phyloP scores from a whole-genome alignment of 2,329 filamentous ascomycete genomes.

The Septoria linicola region DNA sequence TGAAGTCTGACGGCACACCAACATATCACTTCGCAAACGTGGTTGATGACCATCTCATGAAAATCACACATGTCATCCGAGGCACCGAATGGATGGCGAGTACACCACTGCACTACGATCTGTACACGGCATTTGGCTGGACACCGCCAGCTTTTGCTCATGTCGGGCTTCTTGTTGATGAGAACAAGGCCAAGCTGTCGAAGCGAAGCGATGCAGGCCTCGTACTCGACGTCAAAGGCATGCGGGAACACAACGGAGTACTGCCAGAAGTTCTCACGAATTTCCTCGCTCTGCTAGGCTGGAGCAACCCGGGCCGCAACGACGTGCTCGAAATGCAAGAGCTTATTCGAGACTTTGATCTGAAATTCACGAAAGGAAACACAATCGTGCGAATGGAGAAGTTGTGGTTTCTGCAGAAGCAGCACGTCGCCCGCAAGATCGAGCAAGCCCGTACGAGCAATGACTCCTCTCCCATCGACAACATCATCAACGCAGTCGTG shows the following conservation, averaged over 20 bases:
- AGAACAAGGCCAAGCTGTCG: slow-evolving; percentile 58
- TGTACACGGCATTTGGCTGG: slow-evolving; percentile 53
- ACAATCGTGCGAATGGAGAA: slow-evolving; percentile 80
- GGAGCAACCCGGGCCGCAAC: slow-evolving; percentile 67
- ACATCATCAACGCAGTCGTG: slow-evolving; percentile 37
- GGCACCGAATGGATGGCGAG: slow-evolving; percentile 97
- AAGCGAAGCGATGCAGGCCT: slow-evolving; percentile 60
- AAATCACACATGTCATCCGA: slow-evolving; percentile 91
- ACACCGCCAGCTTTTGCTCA: slow-evolving; percentile 50
- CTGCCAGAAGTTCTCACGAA: slow-evolving; percentile 69
- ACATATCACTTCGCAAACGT: slow-evolving; percentile 98
- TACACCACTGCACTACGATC: slow-evolving; percentile 71
- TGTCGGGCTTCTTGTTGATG: slow-evolving; percentile 50
- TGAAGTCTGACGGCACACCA: slow-evolving; percentile 88
- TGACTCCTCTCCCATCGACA: slow-evolving; percentile 36
- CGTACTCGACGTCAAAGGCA: slow-evolving; percentile 57
- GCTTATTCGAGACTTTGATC: slow-evolving; percentile 71
- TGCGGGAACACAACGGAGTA: slow-evolving; percentile 57
- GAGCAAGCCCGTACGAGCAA: slow-evolving; percentile 44
- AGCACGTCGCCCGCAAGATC: slow-evolving; percentile 58
- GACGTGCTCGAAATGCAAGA: slow-evolving; percentile 71
- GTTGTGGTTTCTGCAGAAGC: slow-evolving; percentile 73
- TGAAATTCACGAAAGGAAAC: slow-evolving; percentile 90
- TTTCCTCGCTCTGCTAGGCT: slow-evolving; percentile 82
- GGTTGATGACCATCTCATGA: slow-evolving; percentile 92